A percentile compares a stretch with the other conserved stretches of the same genome.
phyloP scores from a whole-genome alignment of 78 protist species.

The Cavenderia fasciculata region DNA sequence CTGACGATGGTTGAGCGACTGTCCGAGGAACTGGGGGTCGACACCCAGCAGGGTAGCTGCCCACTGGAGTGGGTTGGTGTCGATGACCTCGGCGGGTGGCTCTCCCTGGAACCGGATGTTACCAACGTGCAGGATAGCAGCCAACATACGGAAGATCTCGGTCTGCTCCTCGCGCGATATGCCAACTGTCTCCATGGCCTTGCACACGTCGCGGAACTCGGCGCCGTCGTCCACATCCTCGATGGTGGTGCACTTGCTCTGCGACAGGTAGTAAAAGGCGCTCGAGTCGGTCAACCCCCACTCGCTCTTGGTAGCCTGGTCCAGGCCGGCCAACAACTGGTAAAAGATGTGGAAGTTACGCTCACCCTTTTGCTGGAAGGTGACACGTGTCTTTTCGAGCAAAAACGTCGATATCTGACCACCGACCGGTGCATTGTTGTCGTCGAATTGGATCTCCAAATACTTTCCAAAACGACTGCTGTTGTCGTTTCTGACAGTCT shows the following conservation, averaged over 20 bases:
- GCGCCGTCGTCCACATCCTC: constrained; percentile 74
- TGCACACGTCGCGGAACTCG: constrained; percentile 54
- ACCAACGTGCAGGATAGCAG: constrained; percentile 87
- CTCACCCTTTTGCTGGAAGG: constrained; percentile 88
- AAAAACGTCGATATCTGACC: constrained; percentile 77
- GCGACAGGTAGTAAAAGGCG: constrained; percentile 71
- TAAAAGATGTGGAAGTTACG: constrained; percentile 95
- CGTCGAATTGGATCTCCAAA: constrained; percentile 83
- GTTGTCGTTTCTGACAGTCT: constrained; percentile 95
- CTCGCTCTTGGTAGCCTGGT: constrained; percentile 9
- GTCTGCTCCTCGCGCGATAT: constrained; percentile 66
- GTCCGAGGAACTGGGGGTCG: constrained; percentile 66
- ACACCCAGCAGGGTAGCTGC: constrained; percentile 59
- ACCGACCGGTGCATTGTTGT: constrained; percentile 77
- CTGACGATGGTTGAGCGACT: constrained; percentile 77
- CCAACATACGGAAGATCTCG: constrained; percentile 74
- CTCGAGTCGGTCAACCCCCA: constrained; percentile 67
- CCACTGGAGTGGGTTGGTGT: constrained; percentile 66
- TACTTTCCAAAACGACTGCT: constrained; percentile 93
- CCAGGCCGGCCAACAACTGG: constrained; percentile 83
- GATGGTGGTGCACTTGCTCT: constrained; percentile 67
- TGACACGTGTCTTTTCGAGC: constrained; percentile 90
- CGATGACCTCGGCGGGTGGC: constrained; percentile 60
- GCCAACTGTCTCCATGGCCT: constrained; percentile 74
- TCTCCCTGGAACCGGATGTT: constrained; percentile 79